Evolutionary conservation across 441 rosid species (phyloP).

Genomic region (Erodium moschatum): DNA sequence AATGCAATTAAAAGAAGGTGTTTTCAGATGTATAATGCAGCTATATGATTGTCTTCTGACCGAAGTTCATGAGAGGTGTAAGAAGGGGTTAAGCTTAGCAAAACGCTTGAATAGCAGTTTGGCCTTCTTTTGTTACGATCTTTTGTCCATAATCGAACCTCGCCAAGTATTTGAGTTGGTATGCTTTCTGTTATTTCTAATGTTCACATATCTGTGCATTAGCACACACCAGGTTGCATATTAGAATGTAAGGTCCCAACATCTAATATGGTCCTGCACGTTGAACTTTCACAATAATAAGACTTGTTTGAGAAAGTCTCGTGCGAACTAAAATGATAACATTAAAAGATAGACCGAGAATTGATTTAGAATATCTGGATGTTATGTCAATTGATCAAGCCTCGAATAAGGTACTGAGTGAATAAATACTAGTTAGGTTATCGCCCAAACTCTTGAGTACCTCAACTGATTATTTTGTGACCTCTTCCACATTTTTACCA

Average conservation of each 20-base stretch:
- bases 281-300: neutral
- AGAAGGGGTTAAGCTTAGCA: constrained; percentile 93
- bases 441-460: neutral
- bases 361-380: neutral
- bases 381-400: neutral
- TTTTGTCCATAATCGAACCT: constrained; percentile 87
- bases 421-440: neutral
- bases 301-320: neutral
- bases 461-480: constrained; percentile 1
- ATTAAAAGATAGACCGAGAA: neutral
- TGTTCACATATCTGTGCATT: neutral
- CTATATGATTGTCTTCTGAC: constrained; percentile 93
- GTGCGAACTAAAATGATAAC: neutral
- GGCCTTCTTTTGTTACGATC: constrained; percentile 99
- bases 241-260: neutral
- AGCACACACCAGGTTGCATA: neutral
- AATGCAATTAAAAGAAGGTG: constrained; percentile 94
- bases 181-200: constrained; percentile 26
- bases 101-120: constrained; percentile 94
- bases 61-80: constrained; percentile 97
- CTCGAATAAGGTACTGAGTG: neutral
- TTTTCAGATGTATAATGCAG: constrained; percentile 87
- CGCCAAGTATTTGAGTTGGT: constrained; percentile 98
- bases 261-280: neutral
- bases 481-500: neutral